phyloP scores from a whole-genome alignment of 768 basidiomycete species.

The Suillus placidus region DNA sequence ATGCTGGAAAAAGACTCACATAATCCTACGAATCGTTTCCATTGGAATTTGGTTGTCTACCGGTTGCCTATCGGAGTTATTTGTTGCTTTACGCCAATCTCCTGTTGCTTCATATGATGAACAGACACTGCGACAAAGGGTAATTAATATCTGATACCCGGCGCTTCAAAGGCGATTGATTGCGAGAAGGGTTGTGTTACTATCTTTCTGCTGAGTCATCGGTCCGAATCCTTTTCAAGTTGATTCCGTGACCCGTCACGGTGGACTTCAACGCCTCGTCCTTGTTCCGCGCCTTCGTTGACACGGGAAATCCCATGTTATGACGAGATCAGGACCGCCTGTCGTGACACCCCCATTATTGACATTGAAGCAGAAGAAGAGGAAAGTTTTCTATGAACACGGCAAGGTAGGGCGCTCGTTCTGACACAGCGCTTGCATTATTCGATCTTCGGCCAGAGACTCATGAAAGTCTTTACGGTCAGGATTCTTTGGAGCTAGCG shows the following conservation, averaged over 20 bases:
- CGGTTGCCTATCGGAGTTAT: constrained; percentile 18
- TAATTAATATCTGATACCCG: background rate
- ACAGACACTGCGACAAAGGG: background rate
- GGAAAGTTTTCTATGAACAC: constrained; percentile 34
- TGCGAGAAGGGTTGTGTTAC: background rate
- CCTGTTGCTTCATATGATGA: constrained; percentile 14
- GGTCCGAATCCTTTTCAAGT: constrained; percentile 23
- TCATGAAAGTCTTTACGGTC: constrained; percentile 20
- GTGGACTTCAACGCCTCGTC: constrained; percentile 17
- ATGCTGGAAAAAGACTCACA: constrained; percentile 24
- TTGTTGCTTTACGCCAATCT: constrained; percentile 17
- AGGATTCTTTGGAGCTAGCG: constrained; percentile 55
- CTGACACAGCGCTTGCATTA: constrained; percentile 13
- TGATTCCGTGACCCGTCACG: constrained; percentile 1
- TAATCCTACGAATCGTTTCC: constrained; percentile 30
- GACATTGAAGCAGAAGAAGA: constrained; percentile 29
- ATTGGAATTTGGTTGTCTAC: background rate
- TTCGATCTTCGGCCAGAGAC: constrained; percentile 23
- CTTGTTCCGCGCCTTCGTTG: constrained; percentile 10
- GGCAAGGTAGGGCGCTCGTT: constrained; percentile 31
- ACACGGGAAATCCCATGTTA: constrained; percentile 17
- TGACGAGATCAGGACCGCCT: constrained; percentile 31
- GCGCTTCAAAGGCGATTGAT: constrained; percentile 2
- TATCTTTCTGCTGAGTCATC: constrained; percentile 25
- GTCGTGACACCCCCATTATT: constrained; percentile 23